Conservation (phyloP, 78 protist genomes). For the Acrasis kona region DNA sequence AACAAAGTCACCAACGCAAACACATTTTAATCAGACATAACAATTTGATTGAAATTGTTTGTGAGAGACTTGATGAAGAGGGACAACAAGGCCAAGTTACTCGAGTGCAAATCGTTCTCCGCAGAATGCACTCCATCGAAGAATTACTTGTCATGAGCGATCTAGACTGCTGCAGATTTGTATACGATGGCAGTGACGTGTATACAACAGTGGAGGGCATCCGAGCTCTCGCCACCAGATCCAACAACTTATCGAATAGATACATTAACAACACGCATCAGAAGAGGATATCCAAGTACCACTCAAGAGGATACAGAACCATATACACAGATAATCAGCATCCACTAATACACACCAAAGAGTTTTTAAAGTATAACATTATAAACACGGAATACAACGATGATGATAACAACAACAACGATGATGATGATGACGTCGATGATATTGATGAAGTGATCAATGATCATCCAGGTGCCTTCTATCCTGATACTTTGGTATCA, state of each 20-base stretch:
- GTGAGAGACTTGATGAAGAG: not conserved
- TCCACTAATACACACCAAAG: not conserved
- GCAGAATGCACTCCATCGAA: no score
- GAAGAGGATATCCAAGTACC: not conserved
- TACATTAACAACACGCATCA: not conserved
- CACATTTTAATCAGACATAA: not conserved
- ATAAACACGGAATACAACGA: no score
- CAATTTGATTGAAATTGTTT: not conserved
- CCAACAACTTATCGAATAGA: not conserved
- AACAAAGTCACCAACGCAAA: not conserved
- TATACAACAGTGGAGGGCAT: not conserved
- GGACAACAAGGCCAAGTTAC: not conserved
- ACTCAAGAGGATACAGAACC: not conserved
- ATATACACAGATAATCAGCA: not conserved
- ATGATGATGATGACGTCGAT: not conserved
- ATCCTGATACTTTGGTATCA: not conserved
- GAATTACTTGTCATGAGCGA: no score
- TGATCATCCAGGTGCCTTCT: not conserved
- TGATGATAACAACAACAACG: no score
- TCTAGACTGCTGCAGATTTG: not conserved
- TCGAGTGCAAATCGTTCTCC: no score
- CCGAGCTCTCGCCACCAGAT: not conserved
- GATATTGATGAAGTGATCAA: constrained; percentile 2
- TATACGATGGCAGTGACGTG: not conserved
- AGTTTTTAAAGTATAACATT: no score